Conservation (phyloP, 306 rosid species). For the Quercus engelmannii region DNA sequence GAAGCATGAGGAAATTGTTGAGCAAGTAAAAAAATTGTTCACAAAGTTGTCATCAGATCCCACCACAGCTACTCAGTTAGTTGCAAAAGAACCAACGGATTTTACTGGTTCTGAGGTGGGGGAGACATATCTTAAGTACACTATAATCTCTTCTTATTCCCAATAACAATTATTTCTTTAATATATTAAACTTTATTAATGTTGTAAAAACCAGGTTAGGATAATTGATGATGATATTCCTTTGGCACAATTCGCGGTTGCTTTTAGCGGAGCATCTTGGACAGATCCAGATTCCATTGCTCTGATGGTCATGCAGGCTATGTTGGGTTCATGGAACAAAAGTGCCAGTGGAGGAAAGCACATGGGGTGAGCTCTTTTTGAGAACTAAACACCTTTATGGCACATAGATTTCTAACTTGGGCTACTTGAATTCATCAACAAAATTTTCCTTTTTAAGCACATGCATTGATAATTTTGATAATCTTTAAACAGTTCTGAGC, state of each 20-base stretch:
- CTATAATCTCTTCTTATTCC: neutral
- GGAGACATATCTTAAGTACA: slow-evolving; percentile 4
- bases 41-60: slow-evolving; percentile 74
- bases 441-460: neutral
- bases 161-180: neutral
- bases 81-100: slow-evolving; percentile 70
- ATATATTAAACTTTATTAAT: slow-evolving; percentile 6
- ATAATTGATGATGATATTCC: slow-evolving; percentile 87
- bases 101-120: slow-evolving; percentile 97
- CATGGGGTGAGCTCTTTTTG: slow-evolving; percentile 64
- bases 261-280: slow-evolving; percentile 96
- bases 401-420: neutral
- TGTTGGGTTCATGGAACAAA: slow-evolving; percentile 97
- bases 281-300: slow-evolving; percentile 94
- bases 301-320: slow-evolving; percentile 97
- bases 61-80: slow-evolving; percentile 72
- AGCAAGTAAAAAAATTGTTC: slow-evolving; percentile 59
- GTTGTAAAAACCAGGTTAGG: slow-evolving; percentile 60
- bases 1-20: slow-evolving; percentile 80
- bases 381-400: neutral
- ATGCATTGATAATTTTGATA: slow-evolving; percentile 11
- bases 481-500: slow-evolving; percentile 57
- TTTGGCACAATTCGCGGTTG: slow-evolving; percentile 86
- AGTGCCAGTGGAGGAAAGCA: slow-evolving; percentile 89
- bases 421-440: neutral